A percentile compares a stretch with the other conserved stretches of the same genome.
These are phyloP conservation scores for Chenopodium quinoa DNA, from an alignment of 148 eudicot genomes.

Conservation along the genomic window DNA sequence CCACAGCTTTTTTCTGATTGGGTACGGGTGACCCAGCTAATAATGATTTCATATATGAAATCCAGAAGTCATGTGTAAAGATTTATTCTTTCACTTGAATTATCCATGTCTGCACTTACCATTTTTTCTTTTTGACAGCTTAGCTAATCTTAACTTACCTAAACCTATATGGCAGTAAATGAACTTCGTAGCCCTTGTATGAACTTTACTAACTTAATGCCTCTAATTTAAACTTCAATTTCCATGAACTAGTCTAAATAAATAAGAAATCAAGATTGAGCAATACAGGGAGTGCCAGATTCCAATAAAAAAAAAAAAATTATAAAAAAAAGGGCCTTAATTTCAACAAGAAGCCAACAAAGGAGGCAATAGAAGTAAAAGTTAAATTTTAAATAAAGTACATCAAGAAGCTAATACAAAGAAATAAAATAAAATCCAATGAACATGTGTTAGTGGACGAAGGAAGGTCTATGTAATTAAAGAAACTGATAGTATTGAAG, in stretches of 20 bases:
- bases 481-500: neutral
- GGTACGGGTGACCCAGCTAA: neutral
- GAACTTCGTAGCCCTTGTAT: neutral
- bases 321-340: neutral
- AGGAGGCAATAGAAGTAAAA: neutral
- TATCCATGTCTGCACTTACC: neutral
- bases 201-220: neutral
- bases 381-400: neutral
- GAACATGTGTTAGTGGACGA: neutral
- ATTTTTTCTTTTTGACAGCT: too few relatives aligned
- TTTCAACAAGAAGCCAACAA: neutral
- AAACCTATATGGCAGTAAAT: neutral
- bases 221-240: neutral
- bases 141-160: neutral
- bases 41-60: neutral
- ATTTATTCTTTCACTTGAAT: neutral
- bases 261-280: neutral
- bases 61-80: neutral
- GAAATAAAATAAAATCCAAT: neutral
- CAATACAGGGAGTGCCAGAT: neutral
- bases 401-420: neutral
- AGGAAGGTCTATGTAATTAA: neutral
- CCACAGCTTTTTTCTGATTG: neutral
- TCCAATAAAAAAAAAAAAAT: neutral
- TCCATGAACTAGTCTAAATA: neutral